A percentile compares a stretch with the other conserved stretches of the same genome.
These are phyloP conservation scores for Adansonia madagascariensis DNA, from an alignment of 441 rosid species.

Conservation along the genomic window DNA sequence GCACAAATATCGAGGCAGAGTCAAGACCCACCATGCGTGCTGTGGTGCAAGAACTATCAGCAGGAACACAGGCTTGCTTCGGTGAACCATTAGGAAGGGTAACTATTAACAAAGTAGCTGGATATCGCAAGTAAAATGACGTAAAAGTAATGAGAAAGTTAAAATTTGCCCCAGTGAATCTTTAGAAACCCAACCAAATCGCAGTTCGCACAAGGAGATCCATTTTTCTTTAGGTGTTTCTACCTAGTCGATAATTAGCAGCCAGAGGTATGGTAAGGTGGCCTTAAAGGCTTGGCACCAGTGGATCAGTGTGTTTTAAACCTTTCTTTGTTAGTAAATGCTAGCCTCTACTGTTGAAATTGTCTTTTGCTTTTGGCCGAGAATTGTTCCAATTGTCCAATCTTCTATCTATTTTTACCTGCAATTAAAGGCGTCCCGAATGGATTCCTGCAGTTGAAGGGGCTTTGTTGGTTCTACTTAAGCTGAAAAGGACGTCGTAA, in stretches of 20 bases:
- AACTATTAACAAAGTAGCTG: conserved; percentile 34
- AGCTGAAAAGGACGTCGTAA: neutral
- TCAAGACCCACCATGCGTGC: conserved; percentile 55
- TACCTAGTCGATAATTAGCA: neutral
- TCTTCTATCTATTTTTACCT: conserved; percentile 16
- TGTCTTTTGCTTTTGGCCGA: conserved; percentile 19
- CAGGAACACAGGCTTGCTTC: conserved; percentile 37
- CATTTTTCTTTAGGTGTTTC: neutral
- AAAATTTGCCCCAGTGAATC: neutral
- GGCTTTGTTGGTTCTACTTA: neutral
- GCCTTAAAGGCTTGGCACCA: neutral
- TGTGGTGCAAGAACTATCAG: conserved; percentile 59
- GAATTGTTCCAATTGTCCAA: neutral
- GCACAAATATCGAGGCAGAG: conserved; percentile 42
- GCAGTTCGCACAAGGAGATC: neutral
- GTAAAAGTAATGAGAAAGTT: neutral
- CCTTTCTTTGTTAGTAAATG: neutral
- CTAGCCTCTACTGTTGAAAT: neutral
- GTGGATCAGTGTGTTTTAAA: neutral
- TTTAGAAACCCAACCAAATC: neutral
- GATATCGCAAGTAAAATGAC: conserved; percentile 29
- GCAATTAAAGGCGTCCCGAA: conserved; percentile 43
- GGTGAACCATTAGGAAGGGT: conserved; percentile 36
- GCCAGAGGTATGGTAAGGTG: neutral
- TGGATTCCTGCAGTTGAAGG: conserved; percentile 47